These are phyloP conservation scores for Talaromyces verruculosus DNA, from an alignment of 2,329 filamentous ascomycete genomes.

Conservation along the genomic window DNA sequence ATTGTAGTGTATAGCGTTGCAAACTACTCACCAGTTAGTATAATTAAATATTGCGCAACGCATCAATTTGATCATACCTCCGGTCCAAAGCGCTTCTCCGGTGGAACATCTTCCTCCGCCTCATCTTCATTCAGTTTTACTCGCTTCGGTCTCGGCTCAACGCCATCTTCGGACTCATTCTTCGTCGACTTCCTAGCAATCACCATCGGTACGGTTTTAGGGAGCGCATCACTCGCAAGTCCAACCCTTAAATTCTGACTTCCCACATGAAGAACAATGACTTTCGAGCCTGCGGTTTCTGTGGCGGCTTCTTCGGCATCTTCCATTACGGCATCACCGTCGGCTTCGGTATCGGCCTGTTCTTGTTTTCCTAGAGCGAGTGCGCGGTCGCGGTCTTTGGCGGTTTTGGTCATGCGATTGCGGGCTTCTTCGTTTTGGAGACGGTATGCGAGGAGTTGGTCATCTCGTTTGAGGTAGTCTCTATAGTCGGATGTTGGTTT, in stretches of 20 bases:
- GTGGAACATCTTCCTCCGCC: constrained; percentile 41
- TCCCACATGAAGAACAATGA: constrained; percentile 91
- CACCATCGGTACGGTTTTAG: constrained; percentile 91
- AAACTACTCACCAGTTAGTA: constrained; percentile 45
- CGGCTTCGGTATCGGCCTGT: constrained; percentile 56
- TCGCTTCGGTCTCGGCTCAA: constrained; percentile 71
- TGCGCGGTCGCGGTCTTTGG: constrained; percentile 83
- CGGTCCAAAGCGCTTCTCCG: constrained; percentile 83
- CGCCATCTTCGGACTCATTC: constrained; percentile 77
- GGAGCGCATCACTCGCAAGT: constrained; percentile 90
- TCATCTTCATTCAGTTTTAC: constrained; percentile 57
- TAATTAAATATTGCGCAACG: too few relatives aligned
- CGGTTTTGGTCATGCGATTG: constrained; percentile 78
- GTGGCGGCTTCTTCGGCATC: constrained; percentile 56
- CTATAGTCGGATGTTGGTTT: constrained; percentile 51
- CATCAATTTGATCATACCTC: constrained; percentile 58
- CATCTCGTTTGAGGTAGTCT: constrained; percentile 97
- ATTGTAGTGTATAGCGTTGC: constrained; percentile 71
- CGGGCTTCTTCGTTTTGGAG: constrained; percentile 83
- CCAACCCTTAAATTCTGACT: constrained; percentile 95
- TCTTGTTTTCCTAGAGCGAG: constrained; percentile 67
- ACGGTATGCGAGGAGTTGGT: constrained; percentile 86
- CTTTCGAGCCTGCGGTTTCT: constrained; percentile 76
- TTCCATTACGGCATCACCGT: constrained; percentile 58
- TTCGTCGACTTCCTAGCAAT: constrained; percentile 75